Evolutionary conservation across 2,329 filamentous ascomycete species (phyloP), one percentile per base, ranked within the genome.

Genomic region (Aspergillus quadrilineatus): DNA sequence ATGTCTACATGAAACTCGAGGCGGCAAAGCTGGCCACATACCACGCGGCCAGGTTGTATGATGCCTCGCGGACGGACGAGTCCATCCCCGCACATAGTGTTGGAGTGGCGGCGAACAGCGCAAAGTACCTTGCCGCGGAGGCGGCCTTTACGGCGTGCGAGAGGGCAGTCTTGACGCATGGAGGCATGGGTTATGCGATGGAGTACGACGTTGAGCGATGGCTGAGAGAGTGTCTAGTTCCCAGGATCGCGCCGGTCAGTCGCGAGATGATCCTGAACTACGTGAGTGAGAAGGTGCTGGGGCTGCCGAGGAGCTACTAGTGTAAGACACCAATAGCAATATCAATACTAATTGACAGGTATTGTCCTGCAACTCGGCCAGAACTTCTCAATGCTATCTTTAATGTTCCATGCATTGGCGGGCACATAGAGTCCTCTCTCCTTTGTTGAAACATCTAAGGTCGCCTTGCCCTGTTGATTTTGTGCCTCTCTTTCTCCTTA

Each of bases 81-180:
- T 78, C 75, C 0, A 78, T 86, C 41, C 79, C 78, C 1, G 79
- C 79, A 50, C 78, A 84, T 41, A 79, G 81, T 0, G 75, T 89
- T 0, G 87, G 86, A 0, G 80, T 88, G 1, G 85, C 85, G 41
- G 83, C 84, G 63, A 86, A 90, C 71, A 86, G 83, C 61, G 87
- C 86, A 37, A 90, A 91, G 72, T 90, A 89, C 58, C 58, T 78
- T 30, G 84, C 84, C 8, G 84, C 82, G 0, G 84, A 86, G 62
- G 83, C 84, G 0, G 82, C 82, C 0, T 86, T 85, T 63, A 80
- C 74, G 2, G 83, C 83, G 0, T 86, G 83, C 63, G 84, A 86
- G 62, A 70, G 81, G 32, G 81, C 82, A 1, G 74, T 85, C 6
- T 68, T 86, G 60, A 76, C 78, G 2, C 82, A 84, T 66, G 83